phyloP scores from a whole-genome alignment of 768 basidiomycete genomes.

The Cyclocybe cylindracea region DNA sequence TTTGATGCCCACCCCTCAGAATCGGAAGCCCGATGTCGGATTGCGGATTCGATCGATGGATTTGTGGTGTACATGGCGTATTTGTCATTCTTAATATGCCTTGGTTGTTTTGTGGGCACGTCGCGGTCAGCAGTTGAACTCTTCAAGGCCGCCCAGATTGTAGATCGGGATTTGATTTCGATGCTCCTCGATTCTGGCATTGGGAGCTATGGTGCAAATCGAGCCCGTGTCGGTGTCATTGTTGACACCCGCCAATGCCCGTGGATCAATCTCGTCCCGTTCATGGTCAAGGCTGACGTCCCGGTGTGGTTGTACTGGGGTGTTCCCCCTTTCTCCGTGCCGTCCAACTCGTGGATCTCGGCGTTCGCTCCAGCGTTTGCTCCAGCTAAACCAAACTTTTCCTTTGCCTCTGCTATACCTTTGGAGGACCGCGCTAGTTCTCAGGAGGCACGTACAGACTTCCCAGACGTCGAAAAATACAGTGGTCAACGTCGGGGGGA shows the following conservation, averaged over 20 bases:
- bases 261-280: slow-evolving; percentile 4
- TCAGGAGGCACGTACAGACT: too few species aligned
- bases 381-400: background rate
- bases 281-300: slow-evolving; percentile 2
- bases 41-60: slow-evolving; percentile 1
- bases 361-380: too few species aligned
- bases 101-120: background rate
- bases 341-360: slow-evolving; percentile 1
- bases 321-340: background rate
- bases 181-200: background rate
- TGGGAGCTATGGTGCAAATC: background rate
- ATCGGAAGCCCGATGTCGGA: background rate
- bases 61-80: slow-evolving; percentile 7
- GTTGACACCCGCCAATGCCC: background rate
- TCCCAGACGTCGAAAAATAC: background rate
- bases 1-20: slow-evolving; percentile 3
- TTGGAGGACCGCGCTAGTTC: background rate
- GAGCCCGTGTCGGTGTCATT: background rate
- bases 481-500: too few species aligned
- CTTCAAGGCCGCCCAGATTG: too few species aligned
- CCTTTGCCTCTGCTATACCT: background rate
- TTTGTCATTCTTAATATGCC: slow-evolving; percentile 8
- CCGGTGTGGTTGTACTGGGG: slow-evolving; percentile 12
- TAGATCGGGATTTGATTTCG: too few species aligned
- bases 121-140: too few species aligned